Percentiles rank a stretch among this genome's conserved stretches.
Conservation (phyloP, 352 stramenopile species). For the Sclerospora graminicola region DNA sequence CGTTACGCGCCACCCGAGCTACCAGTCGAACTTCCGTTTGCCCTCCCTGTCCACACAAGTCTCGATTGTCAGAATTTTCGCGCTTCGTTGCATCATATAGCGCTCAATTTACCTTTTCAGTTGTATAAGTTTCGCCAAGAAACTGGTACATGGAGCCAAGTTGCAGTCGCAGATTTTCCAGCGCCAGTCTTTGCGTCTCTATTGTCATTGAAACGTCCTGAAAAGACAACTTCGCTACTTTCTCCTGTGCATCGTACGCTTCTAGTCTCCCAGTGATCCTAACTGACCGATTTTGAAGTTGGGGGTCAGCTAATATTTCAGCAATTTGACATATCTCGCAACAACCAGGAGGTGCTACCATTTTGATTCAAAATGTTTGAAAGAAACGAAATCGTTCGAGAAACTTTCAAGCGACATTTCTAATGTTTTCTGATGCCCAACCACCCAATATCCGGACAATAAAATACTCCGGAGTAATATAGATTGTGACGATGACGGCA, state of each 20-base stretch:
- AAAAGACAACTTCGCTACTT: constrained; percentile 46
- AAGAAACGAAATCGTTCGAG: background rate
- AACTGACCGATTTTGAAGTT: constrained; percentile 64
- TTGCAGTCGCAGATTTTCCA: constrained; percentile 41
- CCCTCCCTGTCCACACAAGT: constrained; percentile 3
- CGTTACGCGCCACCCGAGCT: constrained; percentile 62
- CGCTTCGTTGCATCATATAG: background rate
- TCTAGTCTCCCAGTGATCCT: constrained; percentile 68
- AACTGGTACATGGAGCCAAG: constrained; percentile 81
- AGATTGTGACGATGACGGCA: constrained; percentile 11
- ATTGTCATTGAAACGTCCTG: constrained; percentile 50
- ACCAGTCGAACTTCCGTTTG: constrained; percentile 42
- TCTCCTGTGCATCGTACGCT: constrained; percentile 43
- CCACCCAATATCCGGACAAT: no score
- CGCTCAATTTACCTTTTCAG: constrained; percentile 23
- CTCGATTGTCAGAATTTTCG: background rate
- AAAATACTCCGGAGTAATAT: no score
- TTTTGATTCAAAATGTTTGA: background rate
- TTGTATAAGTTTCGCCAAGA: constrained; percentile 56
- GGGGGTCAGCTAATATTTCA: constrained; percentile 50
- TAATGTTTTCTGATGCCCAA: no score
- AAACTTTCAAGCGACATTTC: constrained; percentile 6
- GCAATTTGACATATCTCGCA: constrained; percentile 77
- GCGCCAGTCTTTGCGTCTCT: constrained; percentile 46
- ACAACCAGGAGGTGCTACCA: constrained; percentile 18